These are phyloP conservation scores for Dictyostelium gargantuum DNA, from an alignment of 208 protist species.

Conservation along the genomic window DNA sequence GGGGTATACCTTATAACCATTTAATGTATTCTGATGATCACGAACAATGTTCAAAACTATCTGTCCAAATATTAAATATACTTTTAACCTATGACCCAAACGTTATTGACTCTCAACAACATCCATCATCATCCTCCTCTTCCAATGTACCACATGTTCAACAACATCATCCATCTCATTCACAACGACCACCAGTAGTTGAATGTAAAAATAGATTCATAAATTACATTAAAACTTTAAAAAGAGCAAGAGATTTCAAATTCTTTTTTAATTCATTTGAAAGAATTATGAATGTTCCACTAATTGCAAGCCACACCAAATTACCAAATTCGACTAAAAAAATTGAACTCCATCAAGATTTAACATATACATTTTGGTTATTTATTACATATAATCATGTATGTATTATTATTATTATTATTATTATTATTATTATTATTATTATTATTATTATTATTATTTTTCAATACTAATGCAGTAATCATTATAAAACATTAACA, in stretches of 20 bases:
- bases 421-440: neutral
- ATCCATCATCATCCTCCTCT: neutral
- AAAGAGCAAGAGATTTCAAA: slow-evolving; percentile 26
- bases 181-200: neutral
- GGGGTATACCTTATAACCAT: slow-evolving; percentile 66
- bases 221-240: neutral
- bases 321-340: slow-evolving; percentile 32
- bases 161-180: neutral
- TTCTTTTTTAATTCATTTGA: slow-evolving; percentile 49
- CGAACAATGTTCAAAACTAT: neutral
- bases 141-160: neutral
- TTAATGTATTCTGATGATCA: slow-evolving; percentile 55
- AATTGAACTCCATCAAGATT: slow-evolving; percentile 38
- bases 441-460: neutral
- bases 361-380: slow-evolving; percentile 42
- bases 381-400: slow-evolving; percentile 43
- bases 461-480: too few relatives aligned
- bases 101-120: neutral
- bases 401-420: neutral
- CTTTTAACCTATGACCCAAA: neutral
- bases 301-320: slow-evolving; percentile 16
- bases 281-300: slow-evolving; percentile 31
- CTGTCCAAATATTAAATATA: slow-evolving; percentile 47
- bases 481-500: too few relatives aligned
- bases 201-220: slow-evolving; percentile 3